Percentiles rank a stretch among this genome's conserved stretches.
phyloP scores from a whole-genome alignment of 352 stramenopile genomes.

The Phytophthora crassamura region DNA sequence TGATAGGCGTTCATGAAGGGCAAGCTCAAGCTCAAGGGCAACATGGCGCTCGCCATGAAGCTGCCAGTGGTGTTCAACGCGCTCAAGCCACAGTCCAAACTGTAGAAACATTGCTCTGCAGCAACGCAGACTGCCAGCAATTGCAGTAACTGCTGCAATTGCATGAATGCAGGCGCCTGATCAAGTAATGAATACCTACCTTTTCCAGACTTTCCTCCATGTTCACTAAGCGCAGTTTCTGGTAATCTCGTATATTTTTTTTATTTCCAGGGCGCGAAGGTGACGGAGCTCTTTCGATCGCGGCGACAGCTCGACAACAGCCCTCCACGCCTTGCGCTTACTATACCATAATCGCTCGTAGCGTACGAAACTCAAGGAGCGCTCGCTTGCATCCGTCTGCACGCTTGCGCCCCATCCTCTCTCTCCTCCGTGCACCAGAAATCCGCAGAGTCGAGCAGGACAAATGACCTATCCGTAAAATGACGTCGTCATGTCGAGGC shows the following conservation, averaged over 20 bases:
- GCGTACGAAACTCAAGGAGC: conserved; percentile 30
- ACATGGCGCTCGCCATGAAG: conserved; percentile 96
- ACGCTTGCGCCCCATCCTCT: conserved; percentile 16
- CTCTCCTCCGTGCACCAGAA: neutral
- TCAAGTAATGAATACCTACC: conserved; percentile 18
- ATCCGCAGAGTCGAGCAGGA: conserved; percentile 13
- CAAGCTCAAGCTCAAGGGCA: conserved; percentile 96
- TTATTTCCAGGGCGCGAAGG: conserved; percentile 19
- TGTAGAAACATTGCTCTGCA: conserved; percentile 43
- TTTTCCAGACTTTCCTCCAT: neutral
- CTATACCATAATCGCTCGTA: conserved; percentile 39
- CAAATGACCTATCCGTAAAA: conserved; percentile 32
- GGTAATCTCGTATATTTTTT: conserved; percentile 38
- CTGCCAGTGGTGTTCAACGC: conserved; percentile 93
- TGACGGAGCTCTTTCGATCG: conserved; percentile 1
- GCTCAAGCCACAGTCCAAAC: conserved; percentile 83
- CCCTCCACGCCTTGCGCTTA: conserved; percentile 27
- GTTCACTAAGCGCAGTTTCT: neutral
- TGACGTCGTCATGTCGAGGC: conserved; percentile 11
- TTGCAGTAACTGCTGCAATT: no score
- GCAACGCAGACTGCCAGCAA: neutral
- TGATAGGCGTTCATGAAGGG: conserved; percentile 94
- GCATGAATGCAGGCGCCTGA: neutral
- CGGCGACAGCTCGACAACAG: conserved; percentile 2
- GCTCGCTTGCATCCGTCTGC: neutral